A percentile compares a stretch with the other conserved stretches of the same genome.
Evolutionary conservation across 2,329 filamentous ascomycete species (phyloP).

Genomic region (Colletotrichum tanaceti): DNA sequence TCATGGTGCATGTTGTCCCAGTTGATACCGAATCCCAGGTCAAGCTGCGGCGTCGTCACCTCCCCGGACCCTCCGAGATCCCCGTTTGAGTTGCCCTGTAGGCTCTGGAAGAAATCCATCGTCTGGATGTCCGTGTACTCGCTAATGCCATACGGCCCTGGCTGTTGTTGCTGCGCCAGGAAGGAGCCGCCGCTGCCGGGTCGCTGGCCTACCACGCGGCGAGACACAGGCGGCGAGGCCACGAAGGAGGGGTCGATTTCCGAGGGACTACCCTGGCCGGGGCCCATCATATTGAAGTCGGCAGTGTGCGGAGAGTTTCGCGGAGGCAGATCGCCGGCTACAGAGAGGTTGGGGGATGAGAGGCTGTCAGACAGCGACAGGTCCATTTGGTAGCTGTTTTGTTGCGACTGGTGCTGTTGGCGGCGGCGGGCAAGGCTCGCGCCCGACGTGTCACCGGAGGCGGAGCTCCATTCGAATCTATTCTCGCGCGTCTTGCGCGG

Average conservation of each 20-base stretch:
- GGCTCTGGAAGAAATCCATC: constrained; percentile 65
- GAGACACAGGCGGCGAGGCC: constrained; percentile 57
- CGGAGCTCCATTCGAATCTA: constrained; percentile 47
- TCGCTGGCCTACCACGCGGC: constrained; percentile 51
- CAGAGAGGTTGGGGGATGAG: constrained; percentile 56
- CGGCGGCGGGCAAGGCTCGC: constrained; percentile 42
- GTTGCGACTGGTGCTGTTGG: constrained; percentile 43
- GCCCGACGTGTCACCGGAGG: constrained; percentile 44
- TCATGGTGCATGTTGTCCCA: constrained; percentile 73
- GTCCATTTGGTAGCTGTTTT: constrained; percentile 48
- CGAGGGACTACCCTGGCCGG: constrained; percentile 47
- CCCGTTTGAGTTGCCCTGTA: constrained; percentile 50
- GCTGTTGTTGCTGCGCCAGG: constrained; percentile 50
- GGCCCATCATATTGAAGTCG: constrained; percentile 50
- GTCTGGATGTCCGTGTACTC: constrained; percentile 62
- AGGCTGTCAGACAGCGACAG: constrained; percentile 53
- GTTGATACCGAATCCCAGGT: constrained; percentile 75
- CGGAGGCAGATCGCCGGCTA: constrained; percentile 51
- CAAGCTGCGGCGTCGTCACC: constrained; percentile 63
- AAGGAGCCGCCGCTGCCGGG: constrained; percentile 48
- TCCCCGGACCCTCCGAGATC: constrained; percentile 43
- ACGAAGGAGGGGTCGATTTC: constrained; percentile 58
- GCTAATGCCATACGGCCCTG: constrained; percentile 45
- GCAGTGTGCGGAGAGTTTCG: constrained; percentile 56
- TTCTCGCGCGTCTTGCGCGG: constrained; percentile 36